Percentiles rank a stretch among this genome's conserved stretches.
Evolutionary conservation across 208 protist genomes (phyloP).

Genomic region (Trichomonas vaginalis): DNA sequence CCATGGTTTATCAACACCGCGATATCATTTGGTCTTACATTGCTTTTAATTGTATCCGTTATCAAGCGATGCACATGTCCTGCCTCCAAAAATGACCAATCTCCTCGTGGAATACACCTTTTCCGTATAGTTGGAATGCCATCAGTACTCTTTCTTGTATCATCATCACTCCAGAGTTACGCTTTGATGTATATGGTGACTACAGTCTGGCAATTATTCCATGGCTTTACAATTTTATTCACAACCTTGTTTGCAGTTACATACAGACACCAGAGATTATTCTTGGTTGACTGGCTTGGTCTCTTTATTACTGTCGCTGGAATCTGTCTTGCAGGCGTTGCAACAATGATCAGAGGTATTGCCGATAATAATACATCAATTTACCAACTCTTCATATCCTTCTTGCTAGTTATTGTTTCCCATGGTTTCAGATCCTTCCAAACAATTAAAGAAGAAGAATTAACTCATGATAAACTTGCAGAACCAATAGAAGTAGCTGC

Average conservation of each 20-base stretch:
- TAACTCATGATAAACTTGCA: not conserved
- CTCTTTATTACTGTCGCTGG: not conserved
- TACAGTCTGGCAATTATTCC: not conserved
- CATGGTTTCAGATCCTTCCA: not conserved
- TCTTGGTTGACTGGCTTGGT: not conserved
- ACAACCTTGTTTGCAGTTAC: not conserved
- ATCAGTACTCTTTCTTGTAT: not conserved
- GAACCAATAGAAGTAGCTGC: not conserved
- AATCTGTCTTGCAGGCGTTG: not conserved
- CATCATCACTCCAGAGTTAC: not conserved
- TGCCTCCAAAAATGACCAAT: too few relatives aligned
- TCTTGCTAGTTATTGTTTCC: not conserved
- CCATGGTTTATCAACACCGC: too few relatives aligned
- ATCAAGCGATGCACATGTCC: too few relatives aligned
- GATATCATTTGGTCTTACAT: too few relatives aligned
- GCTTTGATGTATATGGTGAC: not conserved
- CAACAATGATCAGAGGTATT: not conserved
- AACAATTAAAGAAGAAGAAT: not conserved
- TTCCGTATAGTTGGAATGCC: too few relatives aligned
- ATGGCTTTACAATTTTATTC: not conserved
- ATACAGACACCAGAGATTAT: not conserved
- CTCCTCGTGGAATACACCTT: too few relatives aligned
- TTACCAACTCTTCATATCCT: not conserved
- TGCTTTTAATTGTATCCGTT: too few relatives aligned
- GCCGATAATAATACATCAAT: not conserved